A percentile compares a stretch with the other conserved stretches of the same genome.
Evolutionary conservation across 441 rosid genomes (phyloP).

Genomic region (Eruca vesicaria): DNA sequence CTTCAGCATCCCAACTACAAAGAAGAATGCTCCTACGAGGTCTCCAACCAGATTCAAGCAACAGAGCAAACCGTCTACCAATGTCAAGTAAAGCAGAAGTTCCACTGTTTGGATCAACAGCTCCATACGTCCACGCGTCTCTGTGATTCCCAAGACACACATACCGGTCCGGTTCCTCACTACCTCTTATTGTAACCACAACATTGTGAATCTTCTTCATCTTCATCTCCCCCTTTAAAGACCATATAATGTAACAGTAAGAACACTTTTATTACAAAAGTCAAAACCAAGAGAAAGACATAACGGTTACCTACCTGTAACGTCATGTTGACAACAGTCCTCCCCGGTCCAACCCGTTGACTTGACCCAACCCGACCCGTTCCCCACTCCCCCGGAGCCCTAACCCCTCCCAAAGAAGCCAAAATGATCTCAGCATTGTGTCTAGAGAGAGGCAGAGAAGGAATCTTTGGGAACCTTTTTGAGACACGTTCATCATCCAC

Average conservation of each 20-base stretch:
- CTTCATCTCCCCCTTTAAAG: conserved; percentile 61
- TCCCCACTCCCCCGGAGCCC: conserved; percentile 60
- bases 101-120: conserved; percentile 97
- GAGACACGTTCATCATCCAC: conserved; percentile 54
- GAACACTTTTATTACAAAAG: neutral
- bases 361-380: conserved; percentile 38
- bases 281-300: neutral
- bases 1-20: conserved; percentile 98
- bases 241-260: neutral
- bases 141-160: conserved; percentile 89
- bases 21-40: conserved; percentile 85
- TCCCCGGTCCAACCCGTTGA: conserved; percentile 69
- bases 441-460: conserved; percentile 77
- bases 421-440: conserved; percentile 69
- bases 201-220: conserved; percentile 59
- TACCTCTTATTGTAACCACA: conserved; percentile 66
- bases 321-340: conserved; percentile 62
- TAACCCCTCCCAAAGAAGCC: conserved; percentile 59
- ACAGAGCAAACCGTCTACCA: conserved; percentile 64
- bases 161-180: conserved; percentile 74
- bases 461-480: conserved; percentile 68
- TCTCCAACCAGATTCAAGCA: conserved; percentile 73
- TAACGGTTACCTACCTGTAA: conserved; percentile 62
- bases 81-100: conserved; percentile 93
- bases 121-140: conserved; percentile 99